phyloP scores from a whole-genome alignment of 352 stramenopile species.

The Phytophthora megakarya region DNA sequence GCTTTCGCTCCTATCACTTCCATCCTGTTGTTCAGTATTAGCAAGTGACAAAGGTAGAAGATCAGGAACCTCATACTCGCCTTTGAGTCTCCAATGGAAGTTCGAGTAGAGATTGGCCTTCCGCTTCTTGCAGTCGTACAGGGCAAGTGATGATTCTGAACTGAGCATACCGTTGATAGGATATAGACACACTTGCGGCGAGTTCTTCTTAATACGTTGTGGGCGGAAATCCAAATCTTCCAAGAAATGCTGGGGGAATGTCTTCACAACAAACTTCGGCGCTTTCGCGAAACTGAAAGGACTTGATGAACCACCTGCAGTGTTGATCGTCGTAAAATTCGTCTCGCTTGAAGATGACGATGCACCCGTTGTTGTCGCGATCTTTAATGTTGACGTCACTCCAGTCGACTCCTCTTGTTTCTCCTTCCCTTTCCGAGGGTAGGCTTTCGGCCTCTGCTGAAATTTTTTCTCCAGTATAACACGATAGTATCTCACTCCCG shows the following conservation, averaged over 20 bases:
- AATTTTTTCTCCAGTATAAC: constrained; percentile 86
- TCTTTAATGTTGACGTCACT: constrained; percentile 25
- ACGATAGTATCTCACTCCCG: constrained; percentile 66
- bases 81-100: constrained; percentile 78
- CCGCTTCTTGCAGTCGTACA: constrained; percentile 62
- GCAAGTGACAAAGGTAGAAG: constrained; percentile 35
- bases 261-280: constrained; percentile 71
- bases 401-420: constrained; percentile 4
- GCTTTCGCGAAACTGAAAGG: constrained; percentile 27
- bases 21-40: constrained; percentile 5
- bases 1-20: constrained; percentile 4
- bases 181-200: constrained; percentile 60
- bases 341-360: constrained; percentile 38
- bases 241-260: constrained; percentile 87
- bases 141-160: constrained; percentile 72
- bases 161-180: constrained; percentile 77
- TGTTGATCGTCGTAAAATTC: constrained; percentile 39
- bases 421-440: constrained; percentile 25
- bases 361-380: constrained; percentile 24
- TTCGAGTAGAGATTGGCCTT: constrained; percentile 76
- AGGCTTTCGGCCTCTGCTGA: constrained; percentile 35
- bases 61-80: constrained; percentile 67
- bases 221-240: constrained; percentile 85
- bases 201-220: constrained; percentile 84
- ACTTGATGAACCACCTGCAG: constrained; percentile 16